A percentile compares a stretch with the other conserved stretches of the same genome.
phyloP scores from a whole-genome alignment of 768 basidiomycete genomes.

The Cystobasidium onofrii region DNA sequence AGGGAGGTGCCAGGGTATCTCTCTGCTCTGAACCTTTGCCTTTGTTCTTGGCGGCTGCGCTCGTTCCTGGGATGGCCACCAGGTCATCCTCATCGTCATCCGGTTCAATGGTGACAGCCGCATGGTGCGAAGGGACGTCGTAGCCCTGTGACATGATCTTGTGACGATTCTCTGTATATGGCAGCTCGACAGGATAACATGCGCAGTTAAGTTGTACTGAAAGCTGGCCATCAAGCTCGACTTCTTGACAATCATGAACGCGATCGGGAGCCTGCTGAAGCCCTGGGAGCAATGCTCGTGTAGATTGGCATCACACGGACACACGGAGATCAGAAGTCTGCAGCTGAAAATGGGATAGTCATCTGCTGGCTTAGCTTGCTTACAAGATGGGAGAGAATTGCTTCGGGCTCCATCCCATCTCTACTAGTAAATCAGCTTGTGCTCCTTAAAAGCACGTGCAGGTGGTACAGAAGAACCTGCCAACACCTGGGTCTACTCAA shows the following conservation, averaged over 20 bases:
- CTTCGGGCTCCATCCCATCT: too few species aligned
- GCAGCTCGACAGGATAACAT: too few species aligned
- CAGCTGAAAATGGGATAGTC: too few species aligned
- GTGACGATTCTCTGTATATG: background rate
- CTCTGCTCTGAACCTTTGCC: background rate
- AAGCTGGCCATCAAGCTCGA: background rate
- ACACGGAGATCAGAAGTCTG: too few species aligned
- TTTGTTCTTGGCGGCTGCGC: background rate
- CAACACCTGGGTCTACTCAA: too few species aligned
- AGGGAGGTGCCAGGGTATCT: conserved; percentile 29
- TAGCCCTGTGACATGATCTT: background rate
- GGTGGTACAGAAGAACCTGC: too few species aligned
- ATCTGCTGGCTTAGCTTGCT: too few species aligned
- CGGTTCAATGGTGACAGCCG: background rate
- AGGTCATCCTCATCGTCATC: conserved; percentile 19
- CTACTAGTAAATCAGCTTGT: too few species aligned
- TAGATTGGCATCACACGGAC: too few species aligned
- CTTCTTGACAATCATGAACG: background rate
- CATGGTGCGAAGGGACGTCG: background rate
- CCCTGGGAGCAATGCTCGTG: background rate
- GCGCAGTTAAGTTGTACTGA: too few species aligned
- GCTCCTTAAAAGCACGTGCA: too few species aligned
- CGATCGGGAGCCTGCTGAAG: background rate
- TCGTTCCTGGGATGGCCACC: conserved; percentile 2
- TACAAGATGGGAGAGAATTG: too few species aligned